Percentiles rank a stretch among this genome's conserved stretches.
Conservation (phyloP, 495 filamentous ascomycete species). For the Saxophila tyrrhenica region DNA sequence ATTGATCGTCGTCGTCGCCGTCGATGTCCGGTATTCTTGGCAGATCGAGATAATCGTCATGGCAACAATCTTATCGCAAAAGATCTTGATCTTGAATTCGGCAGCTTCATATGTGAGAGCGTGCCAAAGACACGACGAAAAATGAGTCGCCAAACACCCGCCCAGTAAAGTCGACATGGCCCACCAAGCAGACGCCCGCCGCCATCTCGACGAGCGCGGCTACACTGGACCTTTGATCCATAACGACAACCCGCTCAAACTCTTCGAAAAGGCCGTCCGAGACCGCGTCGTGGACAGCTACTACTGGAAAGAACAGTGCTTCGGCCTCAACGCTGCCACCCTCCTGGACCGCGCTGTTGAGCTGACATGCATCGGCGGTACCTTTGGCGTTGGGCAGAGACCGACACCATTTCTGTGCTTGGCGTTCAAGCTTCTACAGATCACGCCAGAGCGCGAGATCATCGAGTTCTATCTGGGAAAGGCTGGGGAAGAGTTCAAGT, state of each 20-base stretch:
- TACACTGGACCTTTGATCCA: conserved; percentile 57
- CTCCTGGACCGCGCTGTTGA: conserved; percentile 83
- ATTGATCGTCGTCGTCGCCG: not conserved
- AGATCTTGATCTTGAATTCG: no score
- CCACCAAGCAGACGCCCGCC: conserved; percentile 36
- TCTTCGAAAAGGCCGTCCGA: conserved; percentile 84
- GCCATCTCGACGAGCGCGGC: conserved; percentile 35
- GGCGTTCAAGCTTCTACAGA: conserved; percentile 85
- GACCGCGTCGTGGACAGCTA: conserved; percentile 90
- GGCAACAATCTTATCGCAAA: conserved; percentile 16
- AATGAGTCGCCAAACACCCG: no score
- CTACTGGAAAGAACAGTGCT: conserved; percentile 98
- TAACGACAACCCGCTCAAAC: conserved; percentile 76
- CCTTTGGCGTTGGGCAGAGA: conserved; percentile 67
- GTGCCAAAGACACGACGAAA: no score
- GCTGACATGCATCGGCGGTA: conserved; percentile 73
- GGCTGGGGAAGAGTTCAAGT: conserved; percentile 37
- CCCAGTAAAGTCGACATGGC: conserved; percentile 23
- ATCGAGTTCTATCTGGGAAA: conserved; percentile 61
- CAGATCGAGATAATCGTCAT: conserved; percentile 3
- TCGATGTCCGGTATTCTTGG: not conserved
- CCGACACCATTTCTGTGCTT: conserved; percentile 91
- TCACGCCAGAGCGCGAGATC: conserved; percentile 66
- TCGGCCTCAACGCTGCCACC: conserved; percentile 83
- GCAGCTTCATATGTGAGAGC: no score